These are phyloP conservation scores for Claviceps sp. DNA, from an alignment of 2,329 filamentous ascomycete genomes.

Conservation along the genomic window DNA sequence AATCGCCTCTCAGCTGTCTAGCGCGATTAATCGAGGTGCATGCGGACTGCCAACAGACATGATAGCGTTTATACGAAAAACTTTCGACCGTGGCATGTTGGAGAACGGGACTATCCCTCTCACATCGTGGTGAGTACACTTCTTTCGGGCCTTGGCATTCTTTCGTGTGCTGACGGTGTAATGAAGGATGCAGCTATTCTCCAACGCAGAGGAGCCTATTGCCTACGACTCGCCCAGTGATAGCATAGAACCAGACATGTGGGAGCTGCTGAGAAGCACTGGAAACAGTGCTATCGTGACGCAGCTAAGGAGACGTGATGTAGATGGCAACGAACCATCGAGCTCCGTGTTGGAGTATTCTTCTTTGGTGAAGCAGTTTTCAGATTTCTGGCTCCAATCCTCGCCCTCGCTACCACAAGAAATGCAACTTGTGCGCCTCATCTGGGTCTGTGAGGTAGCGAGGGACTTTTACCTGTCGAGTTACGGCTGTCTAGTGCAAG, in stretches of 20 bases:
- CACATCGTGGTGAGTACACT: slow-evolving; percentile 19
- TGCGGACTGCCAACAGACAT: slow-evolving; percentile 15
- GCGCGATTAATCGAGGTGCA: slow-evolving; percentile 7
- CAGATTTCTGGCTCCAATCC: slow-evolving; percentile 20
- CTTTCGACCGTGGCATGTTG: slow-evolving; percentile 13
- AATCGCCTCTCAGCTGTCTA: slow-evolving; percentile 10
- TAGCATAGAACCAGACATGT: slow-evolving; percentile 16
- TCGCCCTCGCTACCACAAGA: slow-evolving; percentile 12
- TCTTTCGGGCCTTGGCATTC: not conserved
- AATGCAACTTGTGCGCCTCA: slow-evolving; percentile 12
- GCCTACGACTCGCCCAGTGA: slow-evolving; percentile 8
- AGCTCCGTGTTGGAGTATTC: slow-evolving; percentile 14
- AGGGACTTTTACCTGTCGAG: slow-evolving; percentile 22
- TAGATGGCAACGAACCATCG: slow-evolving; percentile 10
- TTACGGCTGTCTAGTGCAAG: slow-evolving; percentile 22
- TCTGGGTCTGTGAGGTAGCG: slow-evolving; percentile 20
- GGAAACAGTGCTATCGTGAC: slow-evolving; percentile 17
- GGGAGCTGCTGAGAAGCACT: slow-evolving; percentile 14
- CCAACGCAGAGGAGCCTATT: not conserved
- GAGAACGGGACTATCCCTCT: slow-evolving; percentile 16
- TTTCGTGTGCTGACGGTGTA: not conserved
- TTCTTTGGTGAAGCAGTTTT: slow-evolving; percentile 16
- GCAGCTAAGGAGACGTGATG: slow-evolving; percentile 15
- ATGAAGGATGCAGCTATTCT: slow-evolving; percentile 16
- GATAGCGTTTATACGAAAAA: slow-evolving; percentile 14